Evolutionary conservation across 2,329 filamentous ascomycete species (phyloP).

Genomic region (Penicillium sp.): DNA sequence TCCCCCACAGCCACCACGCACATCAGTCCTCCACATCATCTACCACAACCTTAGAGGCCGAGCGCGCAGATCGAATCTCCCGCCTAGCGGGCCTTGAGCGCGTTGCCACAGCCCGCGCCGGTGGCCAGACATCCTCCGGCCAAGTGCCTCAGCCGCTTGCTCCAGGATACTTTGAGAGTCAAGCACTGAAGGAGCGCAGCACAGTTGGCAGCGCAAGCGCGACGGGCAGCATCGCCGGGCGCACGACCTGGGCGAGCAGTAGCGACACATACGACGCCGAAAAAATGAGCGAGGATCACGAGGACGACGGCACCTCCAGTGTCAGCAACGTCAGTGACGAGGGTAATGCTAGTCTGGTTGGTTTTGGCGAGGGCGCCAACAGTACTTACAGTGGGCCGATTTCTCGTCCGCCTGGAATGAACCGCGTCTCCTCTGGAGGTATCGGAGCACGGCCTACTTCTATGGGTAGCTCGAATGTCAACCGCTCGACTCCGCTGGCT

Average conservation of each 20-base stretch:
- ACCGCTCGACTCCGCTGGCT: conserved; percentile 29
- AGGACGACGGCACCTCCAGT: conserved; percentile 59
- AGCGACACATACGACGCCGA: conserved; percentile 57
- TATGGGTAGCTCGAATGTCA: conserved; percentile 36
- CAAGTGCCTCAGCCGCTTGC: conserved; percentile 42
- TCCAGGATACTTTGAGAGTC: conserved; percentile 76
- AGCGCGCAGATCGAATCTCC: conserved; percentile 91
- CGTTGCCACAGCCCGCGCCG: conserved; percentile 70
- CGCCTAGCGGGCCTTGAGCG: conserved; percentile 88
- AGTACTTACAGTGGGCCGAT: conserved; percentile 78
- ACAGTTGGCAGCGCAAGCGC: conserved; percentile 90
- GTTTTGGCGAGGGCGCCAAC: conserved; percentile 87
- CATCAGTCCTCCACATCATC: conserved; percentile 58
- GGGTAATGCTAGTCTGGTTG: conserved; percentile 77
- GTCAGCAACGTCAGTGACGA: conserved; percentile 83
- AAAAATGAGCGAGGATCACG: conserved; percentile 64
- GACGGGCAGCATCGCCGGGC: conserved; percentile 67
- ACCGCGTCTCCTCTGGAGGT: conserved; percentile 35
- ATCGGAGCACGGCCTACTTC: conserved; percentile 35
- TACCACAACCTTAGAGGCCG: conserved; percentile 77
- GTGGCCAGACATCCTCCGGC: conserved; percentile 30
- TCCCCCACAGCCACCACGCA: conserved; percentile 55
- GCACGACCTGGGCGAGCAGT: conserved; percentile 65
- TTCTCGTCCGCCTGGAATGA: conserved; percentile 56
- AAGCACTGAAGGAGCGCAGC: conserved; percentile 74